A percentile compares a stretch with the other conserved stretches of the same genome.
These are phyloP conservation scores for Fusarium sp. DNA, from an alignment of 2,329 filamentous ascomycete species.

Conservation along the genomic window DNA sequence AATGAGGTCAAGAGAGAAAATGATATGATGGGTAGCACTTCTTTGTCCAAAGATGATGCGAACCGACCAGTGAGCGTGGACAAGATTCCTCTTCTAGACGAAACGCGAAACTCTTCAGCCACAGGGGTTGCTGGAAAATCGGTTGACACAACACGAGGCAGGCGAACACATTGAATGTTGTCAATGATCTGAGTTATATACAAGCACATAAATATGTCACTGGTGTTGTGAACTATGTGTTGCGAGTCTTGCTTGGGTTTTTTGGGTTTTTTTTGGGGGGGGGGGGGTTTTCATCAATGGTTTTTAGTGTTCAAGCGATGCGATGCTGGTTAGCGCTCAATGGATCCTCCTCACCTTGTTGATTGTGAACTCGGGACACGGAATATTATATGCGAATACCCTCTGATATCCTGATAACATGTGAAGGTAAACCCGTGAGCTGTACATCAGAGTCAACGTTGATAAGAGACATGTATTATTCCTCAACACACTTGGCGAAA, in stretches of 20 bases:
- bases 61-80: constrained; percentile 59
- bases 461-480: neutral
- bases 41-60: constrained; percentile 36
- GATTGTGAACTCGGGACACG: neutral
- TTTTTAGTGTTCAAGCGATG: constrained; percentile 9
- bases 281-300: neutral
- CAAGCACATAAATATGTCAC: neutral
- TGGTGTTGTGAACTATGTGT: neutral
- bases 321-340: constrained; percentile 1
- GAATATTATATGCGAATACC: neutral
- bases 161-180: constrained; percentile 54
- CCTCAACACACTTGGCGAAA: neutral
- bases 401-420: too few species aligned
- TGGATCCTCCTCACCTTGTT: neutral
- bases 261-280: too few species aligned
- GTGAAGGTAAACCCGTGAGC: neutral
- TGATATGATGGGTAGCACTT: constrained; percentile 27
- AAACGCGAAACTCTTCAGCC: constrained; percentile 52
- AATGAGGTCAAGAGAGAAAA: constrained; percentile 40
- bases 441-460: neutral
- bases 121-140: constrained; percentile 61
- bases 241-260: neutral
- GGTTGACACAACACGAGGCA: constrained; percentile 63
- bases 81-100: constrained; percentile 69
- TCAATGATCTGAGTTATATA: neutral